These are phyloP conservation scores for Centrapalus pauciflorus DNA, from an alignment of 129 eudicot genomes.

Conservation along the genomic window DNA sequence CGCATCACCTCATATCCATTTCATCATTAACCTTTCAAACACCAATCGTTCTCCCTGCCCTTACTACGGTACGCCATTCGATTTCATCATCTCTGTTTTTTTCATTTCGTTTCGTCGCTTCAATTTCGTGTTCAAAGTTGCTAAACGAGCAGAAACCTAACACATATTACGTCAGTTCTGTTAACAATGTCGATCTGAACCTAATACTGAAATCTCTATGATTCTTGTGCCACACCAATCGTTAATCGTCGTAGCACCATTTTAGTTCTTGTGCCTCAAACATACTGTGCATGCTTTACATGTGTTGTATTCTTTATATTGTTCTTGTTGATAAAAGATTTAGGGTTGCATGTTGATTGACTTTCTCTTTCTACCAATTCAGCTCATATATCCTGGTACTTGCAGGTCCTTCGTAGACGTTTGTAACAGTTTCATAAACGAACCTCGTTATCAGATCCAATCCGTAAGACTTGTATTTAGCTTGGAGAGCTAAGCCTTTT, in stretches of 20 bases:
- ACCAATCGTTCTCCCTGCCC: background rate
- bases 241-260: background rate
- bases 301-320: background rate
- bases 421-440: background rate
- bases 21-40: background rate
- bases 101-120: background rate
- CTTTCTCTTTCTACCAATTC: background rate
- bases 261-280: background rate
- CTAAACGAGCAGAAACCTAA: background rate
- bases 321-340: background rate
- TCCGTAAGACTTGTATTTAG: background rate
- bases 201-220: background rate
- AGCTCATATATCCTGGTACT: background rate
- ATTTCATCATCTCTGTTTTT: background rate
- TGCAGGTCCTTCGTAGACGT: slow-evolving; percentile 23
- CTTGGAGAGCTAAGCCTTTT: slow-evolving; percentile 27
- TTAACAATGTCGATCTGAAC: slow-evolving; percentile 14
- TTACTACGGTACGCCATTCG: slow-evolving; percentile 8
- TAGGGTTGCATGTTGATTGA: background rate
- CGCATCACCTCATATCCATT: background rate
- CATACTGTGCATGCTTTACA: background rate
- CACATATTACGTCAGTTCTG: background rate
- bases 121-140: background rate
- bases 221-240: background rate
- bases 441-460: slow-evolving; percentile 9